Base-by-base conservation (phyloP, 495 filamentous ascomycete species). In the Lentithecium fluviatile region DNA sequence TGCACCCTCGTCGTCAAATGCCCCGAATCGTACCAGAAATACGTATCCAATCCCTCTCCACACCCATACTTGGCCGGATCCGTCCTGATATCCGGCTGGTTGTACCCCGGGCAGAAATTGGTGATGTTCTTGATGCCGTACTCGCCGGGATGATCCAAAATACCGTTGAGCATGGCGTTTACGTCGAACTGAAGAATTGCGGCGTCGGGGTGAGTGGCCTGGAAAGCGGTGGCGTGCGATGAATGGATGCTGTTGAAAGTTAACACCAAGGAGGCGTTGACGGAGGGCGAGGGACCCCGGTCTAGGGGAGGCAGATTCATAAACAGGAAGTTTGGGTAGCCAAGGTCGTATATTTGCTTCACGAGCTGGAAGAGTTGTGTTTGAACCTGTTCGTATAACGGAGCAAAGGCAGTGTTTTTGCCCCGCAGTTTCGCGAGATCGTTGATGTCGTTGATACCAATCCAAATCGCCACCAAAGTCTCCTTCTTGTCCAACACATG, bases 241-340 rank as follows among this genome's bases (percentile, higher is more conserved):
- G 58, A 63, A 34, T 79, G 62, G 12, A 71, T 72, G 5, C 62
- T 59, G 51, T 76, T 76, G 56, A 73, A 80, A 75, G 73, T 75
- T 3, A 52, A 58, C 0, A 79, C 68, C 67, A 80, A 76, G 7
- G 77, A 80, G 21, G 67, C 70, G 60, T 79, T 82, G 13, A 77
- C 79, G n/a, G 58, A 67, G 2, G 78, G 75, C 2, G 56, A 66
- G 1, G 79, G 78, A 17, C 73, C 75, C 1, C 76, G 72, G 58
- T 82, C 75, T 1, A 81, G 60, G 0, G 80, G 80, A 4, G 79
- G 80, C 3, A 82, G 74, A 59, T 79, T 80, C 47, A 83, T 60
- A 64, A 83, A 76, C 2, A 79, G 69, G 61, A 77, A 82, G 23
- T 76, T 74, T 19, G 67, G 60, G 57, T 77, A 81, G 1, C 80